phyloP scores from a whole-genome alignment of 1,284 basidiomycete genomes.

The Sporisorium sorghi region DNA sequence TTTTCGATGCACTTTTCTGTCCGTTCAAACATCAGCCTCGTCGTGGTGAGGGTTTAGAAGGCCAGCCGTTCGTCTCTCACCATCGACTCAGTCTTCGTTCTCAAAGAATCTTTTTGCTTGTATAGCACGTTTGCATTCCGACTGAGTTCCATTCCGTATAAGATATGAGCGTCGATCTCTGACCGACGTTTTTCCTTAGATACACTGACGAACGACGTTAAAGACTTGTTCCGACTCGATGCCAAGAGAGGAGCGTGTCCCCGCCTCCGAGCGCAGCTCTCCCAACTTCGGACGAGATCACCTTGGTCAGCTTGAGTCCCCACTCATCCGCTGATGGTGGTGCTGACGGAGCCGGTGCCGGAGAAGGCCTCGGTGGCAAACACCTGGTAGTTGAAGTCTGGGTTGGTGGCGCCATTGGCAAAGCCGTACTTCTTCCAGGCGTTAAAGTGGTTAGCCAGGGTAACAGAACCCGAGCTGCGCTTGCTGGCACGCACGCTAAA shows the following conservation, averaged over 20 bases:
- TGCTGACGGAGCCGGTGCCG: constrained; percentile 19
- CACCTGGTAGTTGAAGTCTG: constrained; percentile 45
- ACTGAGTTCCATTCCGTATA: not conserved
- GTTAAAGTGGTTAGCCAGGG: constrained; percentile 34
- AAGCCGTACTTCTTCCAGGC: constrained; percentile 44
- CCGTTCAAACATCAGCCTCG: too few relatives aligned
- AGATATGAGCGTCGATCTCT: too few relatives aligned
- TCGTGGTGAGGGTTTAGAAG: too few relatives aligned
- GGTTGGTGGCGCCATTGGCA: constrained; percentile 27
- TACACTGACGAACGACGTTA: too few relatives aligned
- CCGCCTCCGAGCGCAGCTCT: too few relatives aligned
- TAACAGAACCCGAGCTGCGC: constrained; percentile 35
- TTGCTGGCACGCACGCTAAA: constrained; percentile 30
- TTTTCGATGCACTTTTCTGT: not conserved
- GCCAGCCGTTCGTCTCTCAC: too few relatives aligned
- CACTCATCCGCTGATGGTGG: constrained; percentile 27
- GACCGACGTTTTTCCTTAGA: too few relatives aligned
- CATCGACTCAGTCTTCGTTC: not conserved
- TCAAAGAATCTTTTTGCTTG: not conserved
- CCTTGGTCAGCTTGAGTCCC: too few relatives aligned
- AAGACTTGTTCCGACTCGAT: too few relatives aligned
- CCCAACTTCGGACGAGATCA: too few relatives aligned
- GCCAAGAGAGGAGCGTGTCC: too few relatives aligned
- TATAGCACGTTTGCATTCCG: not conserved
- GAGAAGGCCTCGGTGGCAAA: constrained; percentile 45